These are phyloP conservation scores for Abrus pulchellus DNA, from an alignment of 306 rosid species.

Conservation along the genomic window DNA sequence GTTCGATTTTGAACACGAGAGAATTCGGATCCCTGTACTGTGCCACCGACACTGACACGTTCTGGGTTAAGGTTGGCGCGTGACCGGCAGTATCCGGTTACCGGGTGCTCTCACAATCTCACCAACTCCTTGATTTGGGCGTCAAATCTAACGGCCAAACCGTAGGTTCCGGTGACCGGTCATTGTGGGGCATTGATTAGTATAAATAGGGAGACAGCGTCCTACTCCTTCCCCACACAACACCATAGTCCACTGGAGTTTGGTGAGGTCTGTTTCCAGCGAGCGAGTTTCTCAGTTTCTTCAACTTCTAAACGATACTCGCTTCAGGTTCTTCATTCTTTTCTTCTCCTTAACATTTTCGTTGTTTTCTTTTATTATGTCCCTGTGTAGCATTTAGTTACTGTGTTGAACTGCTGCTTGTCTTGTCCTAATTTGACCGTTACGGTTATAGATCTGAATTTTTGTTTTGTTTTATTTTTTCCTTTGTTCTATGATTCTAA, in stretches of 20 bases:
- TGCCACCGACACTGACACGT: slow-evolving; percentile 50
- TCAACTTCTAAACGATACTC: slow-evolving; percentile 39
- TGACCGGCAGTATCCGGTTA: slow-evolving; percentile 59
- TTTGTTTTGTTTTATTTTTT: neutral
- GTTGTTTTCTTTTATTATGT: neutral
- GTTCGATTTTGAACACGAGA: no score
- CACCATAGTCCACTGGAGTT: neutral
- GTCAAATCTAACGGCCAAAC: slow-evolving; percentile 55
- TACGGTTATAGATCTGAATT: slow-evolving; percentile 45
- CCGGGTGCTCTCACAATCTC: neutral
- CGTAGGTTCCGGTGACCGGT: slow-evolving; percentile 63
- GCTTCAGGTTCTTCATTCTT: slow-evolving; percentile 49
- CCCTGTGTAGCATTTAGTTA: neutral
- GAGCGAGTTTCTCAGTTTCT: slow-evolving; percentile 18
- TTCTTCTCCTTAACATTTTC: neutral
- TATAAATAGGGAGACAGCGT: slow-evolving; percentile 55
- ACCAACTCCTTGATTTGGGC: slow-evolving; percentile 60
- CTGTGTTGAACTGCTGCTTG: neutral
- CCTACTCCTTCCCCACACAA: neutral
- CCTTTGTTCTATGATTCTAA: neutral
- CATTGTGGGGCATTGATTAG: neutral
- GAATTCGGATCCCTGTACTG: no score
- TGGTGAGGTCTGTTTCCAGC: neutral
- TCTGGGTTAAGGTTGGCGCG: slow-evolving; percentile 52
- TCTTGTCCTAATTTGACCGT: neutral